phyloP scores from a whole-genome alignment of 2,329 filamentous ascomycete genomes.

The Tolypocladium endophyticum region DNA sequence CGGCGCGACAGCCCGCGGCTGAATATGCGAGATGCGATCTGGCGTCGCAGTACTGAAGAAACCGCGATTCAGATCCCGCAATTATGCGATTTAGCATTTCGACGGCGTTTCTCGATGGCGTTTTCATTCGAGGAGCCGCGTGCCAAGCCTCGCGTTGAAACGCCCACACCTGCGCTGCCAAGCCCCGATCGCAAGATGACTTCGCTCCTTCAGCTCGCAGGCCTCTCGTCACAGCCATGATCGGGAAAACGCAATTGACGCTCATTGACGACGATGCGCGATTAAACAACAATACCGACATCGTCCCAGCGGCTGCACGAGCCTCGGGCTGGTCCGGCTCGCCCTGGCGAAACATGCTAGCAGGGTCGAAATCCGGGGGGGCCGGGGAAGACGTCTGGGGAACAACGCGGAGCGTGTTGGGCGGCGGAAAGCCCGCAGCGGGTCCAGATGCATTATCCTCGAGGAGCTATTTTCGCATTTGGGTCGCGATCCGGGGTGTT shows the following conservation, averaged over 20 bases:
- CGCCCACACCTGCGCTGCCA: neutral
- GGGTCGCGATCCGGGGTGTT: too few relatives aligned
- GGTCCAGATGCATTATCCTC: neutral
- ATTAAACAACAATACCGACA: neutral
- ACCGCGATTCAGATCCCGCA: too few relatives aligned
- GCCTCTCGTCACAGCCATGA: neutral
- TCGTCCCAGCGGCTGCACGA: neutral
- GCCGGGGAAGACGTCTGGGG: too few relatives aligned
- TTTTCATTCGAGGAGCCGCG: neutral
- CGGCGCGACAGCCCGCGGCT: neutral
- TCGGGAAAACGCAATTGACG: neutral
- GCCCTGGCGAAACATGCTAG: neutral
- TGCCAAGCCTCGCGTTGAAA: neutral
- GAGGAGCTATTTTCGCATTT: too few relatives aligned
- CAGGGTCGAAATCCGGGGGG: neutral
- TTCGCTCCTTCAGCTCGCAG: neutral
- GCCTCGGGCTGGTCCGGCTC: neutral
- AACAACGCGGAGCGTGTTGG: too few relatives aligned
- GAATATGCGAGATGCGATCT: neutral
- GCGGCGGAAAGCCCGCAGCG: neutral
- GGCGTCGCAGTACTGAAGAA: neutral
- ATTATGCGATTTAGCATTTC: too few relatives aligned
- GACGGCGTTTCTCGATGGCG: too few relatives aligned
- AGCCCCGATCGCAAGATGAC: neutral
- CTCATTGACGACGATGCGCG: neutral